Percentiles rank a stretch among this genome's conserved stretches.
Conservation (phyloP, 345 rosid genomes). For the Lenwebbia sp. region DNA sequence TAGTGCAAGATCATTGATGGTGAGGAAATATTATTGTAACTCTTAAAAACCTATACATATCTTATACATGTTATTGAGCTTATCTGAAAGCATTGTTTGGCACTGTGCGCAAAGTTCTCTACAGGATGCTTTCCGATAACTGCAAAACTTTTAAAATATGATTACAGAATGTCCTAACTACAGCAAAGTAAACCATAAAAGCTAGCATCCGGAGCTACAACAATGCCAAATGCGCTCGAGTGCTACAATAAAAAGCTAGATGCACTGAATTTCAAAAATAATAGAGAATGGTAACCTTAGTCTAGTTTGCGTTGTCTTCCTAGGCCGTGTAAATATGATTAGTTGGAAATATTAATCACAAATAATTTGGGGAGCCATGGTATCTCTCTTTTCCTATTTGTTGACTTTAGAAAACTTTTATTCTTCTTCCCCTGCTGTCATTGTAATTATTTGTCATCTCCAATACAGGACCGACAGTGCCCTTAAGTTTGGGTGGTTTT, state of each 20-base stretch:
- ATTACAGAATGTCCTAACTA: neutral
- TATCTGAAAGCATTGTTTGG: neutral
- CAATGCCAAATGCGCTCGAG: neutral
- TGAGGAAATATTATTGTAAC: neutral
- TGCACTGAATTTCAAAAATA: neutral
- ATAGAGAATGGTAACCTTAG: neutral
- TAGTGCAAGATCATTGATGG: neutral
- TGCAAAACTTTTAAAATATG: neutral
- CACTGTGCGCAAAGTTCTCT: neutral
- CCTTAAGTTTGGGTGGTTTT: slow-evolving; percentile 85
- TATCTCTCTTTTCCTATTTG: neutral
- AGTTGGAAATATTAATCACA: neutral
- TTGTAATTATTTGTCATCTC: neutral
- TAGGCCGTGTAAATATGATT: neutral
- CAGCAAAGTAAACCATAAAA: neutral
- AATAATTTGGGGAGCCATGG: neutral
- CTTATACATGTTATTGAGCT: neutral
- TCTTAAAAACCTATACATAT: neutral
- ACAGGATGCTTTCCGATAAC: neutral
- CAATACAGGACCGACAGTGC: slow-evolving; percentile 92
- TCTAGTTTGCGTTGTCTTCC: neutral
- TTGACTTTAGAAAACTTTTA: neutral
- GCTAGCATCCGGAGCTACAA: neutral
- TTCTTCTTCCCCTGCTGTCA: neutral
- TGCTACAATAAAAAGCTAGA: neutral